These are phyloP conservation scores for Populus tremula DNA, from an alignment of 345 rosid genomes.

Conservation along the genomic window DNA sequence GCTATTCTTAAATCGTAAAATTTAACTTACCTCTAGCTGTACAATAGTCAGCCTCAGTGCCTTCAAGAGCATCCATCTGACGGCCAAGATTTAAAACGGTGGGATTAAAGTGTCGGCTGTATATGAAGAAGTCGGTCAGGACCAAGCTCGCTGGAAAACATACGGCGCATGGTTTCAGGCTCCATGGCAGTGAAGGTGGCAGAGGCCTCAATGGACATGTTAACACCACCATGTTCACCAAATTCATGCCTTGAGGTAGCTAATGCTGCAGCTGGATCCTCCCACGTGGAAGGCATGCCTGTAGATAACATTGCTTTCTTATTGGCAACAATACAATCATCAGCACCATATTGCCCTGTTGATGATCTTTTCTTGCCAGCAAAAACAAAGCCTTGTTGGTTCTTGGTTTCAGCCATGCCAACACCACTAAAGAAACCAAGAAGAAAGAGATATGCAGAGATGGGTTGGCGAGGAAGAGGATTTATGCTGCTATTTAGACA, in stretches of 20 bases:
- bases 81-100: slow-evolving; percentile 90
- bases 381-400: slow-evolving; percentile 26
- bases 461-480: neutral
- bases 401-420: slow-evolving; percentile 9
- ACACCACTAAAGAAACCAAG: neutral
- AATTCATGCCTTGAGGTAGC: slow-evolving; percentile 82
- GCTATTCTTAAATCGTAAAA: neutral
- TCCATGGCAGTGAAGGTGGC: slow-evolving; percentile 99
- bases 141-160: slow-evolving; percentile 94
- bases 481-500: neutral
- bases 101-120: slow-evolving; percentile 98
- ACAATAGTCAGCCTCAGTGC: slow-evolving; percentile 96
- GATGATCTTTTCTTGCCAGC: slow-evolving; percentile 52
- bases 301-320: slow-evolving; percentile 45
- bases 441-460: neutral
- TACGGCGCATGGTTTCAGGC: slow-evolving; percentile 85
- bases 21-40: slow-evolving; percentile 74
- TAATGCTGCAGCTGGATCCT: slow-evolving; percentile 75
- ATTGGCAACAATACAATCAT: slow-evolving; percentile 27
- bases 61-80: slow-evolving; percentile 97
- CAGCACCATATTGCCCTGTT: slow-evolving; percentile 45
- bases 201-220: slow-evolving; percentile 99
- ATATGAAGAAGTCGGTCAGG: slow-evolving; percentile 93
- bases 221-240: slow-evolving; percentile 97
- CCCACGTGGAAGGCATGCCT: slow-evolving; percentile 25